Percentiles rank a stretch among this genome's conserved stretches.
phyloP scores from a whole-genome alignment of 352 stramenopile species.

The Pythium utonaiense region DNA sequence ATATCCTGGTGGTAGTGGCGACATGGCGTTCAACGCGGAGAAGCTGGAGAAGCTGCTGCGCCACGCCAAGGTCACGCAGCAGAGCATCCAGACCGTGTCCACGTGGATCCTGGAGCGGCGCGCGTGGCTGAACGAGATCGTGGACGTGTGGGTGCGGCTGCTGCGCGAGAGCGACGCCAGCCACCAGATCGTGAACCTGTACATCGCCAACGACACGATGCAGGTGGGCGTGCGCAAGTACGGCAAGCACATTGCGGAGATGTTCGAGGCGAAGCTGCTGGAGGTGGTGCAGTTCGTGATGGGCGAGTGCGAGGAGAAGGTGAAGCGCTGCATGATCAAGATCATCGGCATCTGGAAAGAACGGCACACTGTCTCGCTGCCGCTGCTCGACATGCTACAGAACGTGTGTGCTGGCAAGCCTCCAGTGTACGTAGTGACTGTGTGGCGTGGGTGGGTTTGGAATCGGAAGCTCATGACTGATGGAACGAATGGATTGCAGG shows the following conservation, averaged over 20 bases:
- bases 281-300: slow-evolving; percentile 65
- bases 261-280: slow-evolving; percentile 59
- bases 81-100: slow-evolving; percentile 80
- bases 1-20: slow-evolving; percentile 5
- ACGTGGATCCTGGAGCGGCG: slow-evolving; percentile 75
- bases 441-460: neutral
- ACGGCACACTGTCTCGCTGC: slow-evolving; percentile 49
- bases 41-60: slow-evolving; percentile 66
- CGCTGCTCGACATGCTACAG: slow-evolving; percentile 59
- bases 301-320: slow-evolving; percentile 62
- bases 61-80: slow-evolving; percentile 70
- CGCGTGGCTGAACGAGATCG: slow-evolving; percentile 55
- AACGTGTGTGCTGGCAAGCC: slow-evolving; percentile 74
- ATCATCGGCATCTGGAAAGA: slow-evolving; percentile 86
- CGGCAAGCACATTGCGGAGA: slow-evolving; percentile 58
- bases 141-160: slow-evolving; percentile 50
- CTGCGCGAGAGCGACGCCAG: slow-evolving; percentile 43
- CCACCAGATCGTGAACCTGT: slow-evolving; percentile 82
- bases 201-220: slow-evolving; percentile 86
- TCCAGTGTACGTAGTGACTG: slow-evolving; percentile 39
- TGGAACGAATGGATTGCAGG: neutral
- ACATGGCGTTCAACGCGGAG: slow-evolving; percentile 30
- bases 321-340: slow-evolving; percentile 84
- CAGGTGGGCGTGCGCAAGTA: slow-evolving; percentile 81
- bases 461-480: slow-evolving; percentile 2